These are phyloP conservation scores for Wickerhamomyces kurtzmanii DNA, from an alignment of 805 yeast species.

Conservation along the genomic window DNA sequence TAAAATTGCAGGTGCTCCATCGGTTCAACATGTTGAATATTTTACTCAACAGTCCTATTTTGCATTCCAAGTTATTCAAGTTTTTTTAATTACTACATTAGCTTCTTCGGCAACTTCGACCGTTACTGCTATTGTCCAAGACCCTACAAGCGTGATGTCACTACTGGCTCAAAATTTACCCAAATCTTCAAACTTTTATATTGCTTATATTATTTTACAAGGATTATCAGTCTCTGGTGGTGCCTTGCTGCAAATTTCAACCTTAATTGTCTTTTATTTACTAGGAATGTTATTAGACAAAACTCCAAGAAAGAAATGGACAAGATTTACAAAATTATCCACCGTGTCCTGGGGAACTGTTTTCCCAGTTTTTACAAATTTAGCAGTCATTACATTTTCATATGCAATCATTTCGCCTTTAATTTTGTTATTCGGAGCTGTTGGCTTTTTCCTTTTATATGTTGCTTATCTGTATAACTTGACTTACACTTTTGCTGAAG, in stretches of 20 bases:
- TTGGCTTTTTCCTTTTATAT: constrained; percentile 63
- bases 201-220: constrained; percentile 59
- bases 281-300: constrained; percentile 47
- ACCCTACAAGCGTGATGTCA: constrained; percentile 48
- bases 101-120: constrained; percentile 66
- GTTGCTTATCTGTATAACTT: constrained; percentile 73
- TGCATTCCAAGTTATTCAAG: constrained; percentile 62
- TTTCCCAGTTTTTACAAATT: constrained; percentile 66
- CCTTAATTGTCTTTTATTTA: constrained; percentile 48
- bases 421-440: constrained; percentile 63
- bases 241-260: constrained; percentile 50
- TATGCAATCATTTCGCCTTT: constrained; percentile 76
- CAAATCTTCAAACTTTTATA: constrained; percentile 62
- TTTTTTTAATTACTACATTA: constrained; percentile 60
- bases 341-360: constrained; percentile 62
- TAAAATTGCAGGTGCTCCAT: constrained; percentile 44
- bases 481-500: constrained; percentile 57
- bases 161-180: constrained; percentile 63
- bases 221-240: constrained; percentile 61
- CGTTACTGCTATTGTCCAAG: constrained; percentile 47
- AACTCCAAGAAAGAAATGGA: constrained; percentile 61
- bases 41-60: constrained; percentile 62
- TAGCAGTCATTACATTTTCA: constrained; percentile 59
- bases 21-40: constrained; percentile 48
- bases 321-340: constrained; percentile 44